phyloP scores from a whole-genome alignment of 805 yeast genomes.

The Jamesozyma jinghongensis region DNA sequence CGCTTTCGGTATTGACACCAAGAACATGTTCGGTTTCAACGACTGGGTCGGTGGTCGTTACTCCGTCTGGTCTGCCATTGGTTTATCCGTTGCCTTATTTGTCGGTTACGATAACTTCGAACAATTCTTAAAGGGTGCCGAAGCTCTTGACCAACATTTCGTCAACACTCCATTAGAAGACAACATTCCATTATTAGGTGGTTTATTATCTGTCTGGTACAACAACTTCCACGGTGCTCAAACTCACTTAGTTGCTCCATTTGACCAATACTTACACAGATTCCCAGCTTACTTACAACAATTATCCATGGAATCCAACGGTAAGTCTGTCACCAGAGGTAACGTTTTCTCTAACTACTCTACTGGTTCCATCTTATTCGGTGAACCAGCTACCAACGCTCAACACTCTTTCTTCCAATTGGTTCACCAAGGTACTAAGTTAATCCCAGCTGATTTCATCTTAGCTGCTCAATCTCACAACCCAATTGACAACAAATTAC shows the following conservation, averaged over 20 bases:
- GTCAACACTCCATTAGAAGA: slow-evolving; percentile 71
- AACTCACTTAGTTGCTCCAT: slow-evolving; percentile 97
- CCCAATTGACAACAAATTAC: slow-evolving; percentile 89
- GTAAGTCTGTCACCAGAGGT: slow-evolving; percentile 93
- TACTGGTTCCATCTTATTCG: slow-evolving; percentile 91
- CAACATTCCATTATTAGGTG: slow-evolving; percentile 91
- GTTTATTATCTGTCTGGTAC: slow-evolving; percentile 93
- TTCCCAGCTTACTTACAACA: slow-evolving; percentile 99
- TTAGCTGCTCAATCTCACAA: slow-evolving; percentile 96
- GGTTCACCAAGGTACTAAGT: slow-evolving; percentile 97
- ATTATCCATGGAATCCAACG: slow-evolving; percentile 97
- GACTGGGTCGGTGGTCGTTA: slow-evolving; percentile 99
- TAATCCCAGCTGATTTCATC: slow-evolving; percentile 94
- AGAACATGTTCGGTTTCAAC: slow-evolving; percentile 97
- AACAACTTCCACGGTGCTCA: slow-evolving; percentile 97
- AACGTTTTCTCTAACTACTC: slow-evolving; percentile 87
- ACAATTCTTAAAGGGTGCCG: slow-evolving; percentile 90
- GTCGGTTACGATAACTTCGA: slow-evolving; percentile 94
- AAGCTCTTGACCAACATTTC: slow-evolving; percentile 93
- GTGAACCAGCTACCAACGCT: slow-evolving; percentile 98
- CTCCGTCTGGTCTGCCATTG: slow-evolving; percentile 99
- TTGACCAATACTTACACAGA: slow-evolving; percentile 97
- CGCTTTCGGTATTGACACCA: slow-evolving; percentile 94
- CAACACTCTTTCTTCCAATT: slow-evolving; percentile 99
- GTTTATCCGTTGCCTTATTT: slow-evolving; percentile 88